Evolutionary conservation across 441 rosid species (phyloP), one percentile per base, ranked within the genome.

Genomic region (Erysimum cheiri): DNA sequence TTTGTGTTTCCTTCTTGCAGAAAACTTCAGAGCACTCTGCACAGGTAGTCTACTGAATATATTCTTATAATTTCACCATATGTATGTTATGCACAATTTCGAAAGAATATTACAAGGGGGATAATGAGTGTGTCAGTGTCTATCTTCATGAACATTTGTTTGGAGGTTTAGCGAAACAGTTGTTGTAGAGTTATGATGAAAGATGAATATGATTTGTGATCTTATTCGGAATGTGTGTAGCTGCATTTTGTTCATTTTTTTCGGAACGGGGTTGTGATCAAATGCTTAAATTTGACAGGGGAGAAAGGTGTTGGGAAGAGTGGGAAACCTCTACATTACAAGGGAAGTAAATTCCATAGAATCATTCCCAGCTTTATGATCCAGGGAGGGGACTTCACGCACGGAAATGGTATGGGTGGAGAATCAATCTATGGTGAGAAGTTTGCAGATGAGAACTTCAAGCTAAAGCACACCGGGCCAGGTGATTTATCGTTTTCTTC

Each of bases 291-390:
- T 13, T 56, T 65, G 50, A 47, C 81, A 87, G 97, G 96, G 36
- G 97, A 94, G 74, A 91, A 88, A 61, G 98, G 96, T 19, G 65
- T 73, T 19, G 98, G 98, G 47, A 84, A 86, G 81, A 88, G 89
- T 53, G 96, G 97, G 72, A 91, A 91, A 46, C 87, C 91, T 57
- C 89, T 94, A 28, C 92, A 91, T 60, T 93, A 78, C 80, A 93
- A 88, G 79, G 95, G 91, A 8, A 91, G 97, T 72, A 15, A 70
- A 11, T 89, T 94, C 76, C 98, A 91, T 80, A 80, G 97, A 76
- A 90, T 94, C 81, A 91, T 94, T 70, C 97, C 98, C 6, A 85
- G 85, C 80, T 92, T 94, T 77, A 94, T 94, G 98, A 69, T 90
- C 17, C 98, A 94, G 40, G 97, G 98, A 32, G 98, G 98, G 63